Percentiles rank a stretch among this genome's conserved stretches.
These are phyloP conservation scores for Boletus rufocinnamomeus DNA, from an alignment of 768 basidiomycete species.

Conservation along the genomic window DNA sequence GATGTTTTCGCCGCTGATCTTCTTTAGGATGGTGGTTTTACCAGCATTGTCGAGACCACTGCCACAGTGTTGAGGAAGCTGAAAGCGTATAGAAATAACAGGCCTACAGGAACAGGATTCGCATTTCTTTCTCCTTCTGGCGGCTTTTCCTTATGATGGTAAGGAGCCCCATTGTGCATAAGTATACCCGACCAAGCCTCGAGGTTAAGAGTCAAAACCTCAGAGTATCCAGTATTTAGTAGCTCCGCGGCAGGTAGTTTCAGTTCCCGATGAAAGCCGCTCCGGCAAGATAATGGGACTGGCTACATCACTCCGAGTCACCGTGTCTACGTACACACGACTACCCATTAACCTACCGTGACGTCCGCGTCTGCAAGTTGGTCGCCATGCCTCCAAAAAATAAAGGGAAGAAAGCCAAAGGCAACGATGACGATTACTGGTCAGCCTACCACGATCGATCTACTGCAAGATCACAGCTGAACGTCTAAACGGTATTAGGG, in stretches of 20 bases:
- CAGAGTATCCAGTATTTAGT: too few relatives aligned
- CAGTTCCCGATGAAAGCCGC: constrained; percentile 12
- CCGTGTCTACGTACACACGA: not conserved
- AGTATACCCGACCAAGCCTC: not conserved
- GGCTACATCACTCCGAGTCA: not conserved
- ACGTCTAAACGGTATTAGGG: constrained; percentile 45
- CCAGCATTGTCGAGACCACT: constrained; percentile 99
- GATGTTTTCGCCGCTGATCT: constrained; percentile 91
- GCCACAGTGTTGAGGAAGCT: constrained; percentile 23
- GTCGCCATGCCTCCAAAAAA: constrained; percentile 53
- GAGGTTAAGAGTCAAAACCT: not conserved
- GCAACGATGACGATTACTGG: constrained; percentile 79
- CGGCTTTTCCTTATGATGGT: constrained; percentile 97
- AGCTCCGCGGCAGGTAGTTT: constrained; percentile 15
- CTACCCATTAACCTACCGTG: not conserved
- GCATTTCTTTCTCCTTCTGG: constrained; percentile 95
- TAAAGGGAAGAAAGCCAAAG: constrained; percentile 89
- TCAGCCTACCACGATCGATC: constrained; percentile 35
- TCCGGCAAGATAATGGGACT: constrained; percentile 20
- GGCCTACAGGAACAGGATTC: constrained; percentile 86
- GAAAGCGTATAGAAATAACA: constrained; percentile 9
- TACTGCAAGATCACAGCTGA: constrained; percentile 20
- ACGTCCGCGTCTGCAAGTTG: not conserved
- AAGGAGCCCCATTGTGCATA: constrained; percentile 78
- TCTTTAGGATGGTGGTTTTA: constrained; percentile 97